Conservation (phyloP, 805 yeast genomes). For the Myxozyma lipomycoides region DNA sequence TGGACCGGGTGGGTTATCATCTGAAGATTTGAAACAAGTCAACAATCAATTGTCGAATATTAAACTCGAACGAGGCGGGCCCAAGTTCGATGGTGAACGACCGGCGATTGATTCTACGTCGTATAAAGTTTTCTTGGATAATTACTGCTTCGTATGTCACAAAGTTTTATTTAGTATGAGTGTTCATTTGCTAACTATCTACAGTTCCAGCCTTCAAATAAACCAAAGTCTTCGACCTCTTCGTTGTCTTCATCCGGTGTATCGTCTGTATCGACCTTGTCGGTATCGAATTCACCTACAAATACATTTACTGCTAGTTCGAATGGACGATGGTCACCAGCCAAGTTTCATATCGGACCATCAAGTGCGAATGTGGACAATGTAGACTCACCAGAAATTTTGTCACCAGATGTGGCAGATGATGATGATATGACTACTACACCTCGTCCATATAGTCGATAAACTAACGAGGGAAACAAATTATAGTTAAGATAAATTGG, state of each 20-base stretch:
- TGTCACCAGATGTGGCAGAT: conserved; percentile 4
- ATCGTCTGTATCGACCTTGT: not conserved
- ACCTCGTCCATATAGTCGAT: not conserved
- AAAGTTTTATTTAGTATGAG: no score
- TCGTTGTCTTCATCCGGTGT: conserved; percentile 2
- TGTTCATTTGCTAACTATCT: not conserved
- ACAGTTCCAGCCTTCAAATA: not conserved
- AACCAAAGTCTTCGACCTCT: conserved; percentile 1
- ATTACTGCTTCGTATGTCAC: conserved; percentile 38
- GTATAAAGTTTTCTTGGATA: conserved; percentile 40
- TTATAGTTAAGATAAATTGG: no score
- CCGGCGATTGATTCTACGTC: conserved; percentile 37
- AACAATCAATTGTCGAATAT: conserved; percentile 22
- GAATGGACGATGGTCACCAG: not conserved
- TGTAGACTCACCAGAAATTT: not conserved
- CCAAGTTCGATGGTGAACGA: conserved; percentile 5
- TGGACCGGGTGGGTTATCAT: conserved; percentile 18
- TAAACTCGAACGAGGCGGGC: conserved; percentile 7
- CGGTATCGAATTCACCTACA: not conserved
- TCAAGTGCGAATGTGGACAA: not conserved
- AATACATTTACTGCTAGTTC: not conserved
- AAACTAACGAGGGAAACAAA: no score
- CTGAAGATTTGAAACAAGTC: conserved; percentile 24
- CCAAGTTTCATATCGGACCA: not conserved
- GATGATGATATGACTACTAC: not conserved